These are phyloP conservation scores for Sporobolomyces pararoseus DNA, from an alignment of 768 basidiomycete genomes.

Conservation along the genomic window DNA sequence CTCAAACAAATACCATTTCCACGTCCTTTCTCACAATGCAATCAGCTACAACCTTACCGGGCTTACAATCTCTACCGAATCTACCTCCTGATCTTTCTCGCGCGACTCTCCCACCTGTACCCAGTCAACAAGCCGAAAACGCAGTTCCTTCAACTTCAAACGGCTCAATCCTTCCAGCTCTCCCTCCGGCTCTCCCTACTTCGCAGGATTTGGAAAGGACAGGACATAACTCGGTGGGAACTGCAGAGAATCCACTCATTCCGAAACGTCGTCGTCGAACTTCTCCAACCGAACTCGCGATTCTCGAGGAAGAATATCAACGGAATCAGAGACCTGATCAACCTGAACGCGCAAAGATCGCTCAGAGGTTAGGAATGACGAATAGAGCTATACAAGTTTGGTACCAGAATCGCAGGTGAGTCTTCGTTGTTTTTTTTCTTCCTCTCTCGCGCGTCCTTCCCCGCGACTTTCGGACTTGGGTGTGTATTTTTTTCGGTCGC, in stretches of 20 bases:
- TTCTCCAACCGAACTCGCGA: conserved; percentile 50
- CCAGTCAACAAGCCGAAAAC: not conserved
- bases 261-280: conserved; percentile 51
- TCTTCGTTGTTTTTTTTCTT: not conserved
- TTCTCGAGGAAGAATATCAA: conserved; percentile 50
- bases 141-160: conserved; percentile 2
- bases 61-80: no score
- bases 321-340: conserved; percentile 50
- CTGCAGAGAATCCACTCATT: conserved; percentile 37
- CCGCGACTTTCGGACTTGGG: not conserved
- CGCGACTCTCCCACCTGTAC: not conserved
- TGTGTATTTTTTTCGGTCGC: not conserved
- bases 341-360: conserved; percentile 47
- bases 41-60: no score
- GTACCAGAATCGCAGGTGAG: conserved; percentile 44
- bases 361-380: conserved; percentile 51
- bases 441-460: not conserved
- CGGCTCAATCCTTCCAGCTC: not conserved
- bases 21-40: no score
- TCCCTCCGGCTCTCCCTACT: not conserved
- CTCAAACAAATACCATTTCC: no score
- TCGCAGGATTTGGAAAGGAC: not conserved
- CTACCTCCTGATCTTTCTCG: no score
- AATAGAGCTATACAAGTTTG: conserved; percentile 52
- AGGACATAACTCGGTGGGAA: not conserved